Evolutionary conservation across 768 basidiomycete genomes (phyloP), one percentile per base, ranked within the genome.

Genomic region (Termitomyces sp.): DNA sequence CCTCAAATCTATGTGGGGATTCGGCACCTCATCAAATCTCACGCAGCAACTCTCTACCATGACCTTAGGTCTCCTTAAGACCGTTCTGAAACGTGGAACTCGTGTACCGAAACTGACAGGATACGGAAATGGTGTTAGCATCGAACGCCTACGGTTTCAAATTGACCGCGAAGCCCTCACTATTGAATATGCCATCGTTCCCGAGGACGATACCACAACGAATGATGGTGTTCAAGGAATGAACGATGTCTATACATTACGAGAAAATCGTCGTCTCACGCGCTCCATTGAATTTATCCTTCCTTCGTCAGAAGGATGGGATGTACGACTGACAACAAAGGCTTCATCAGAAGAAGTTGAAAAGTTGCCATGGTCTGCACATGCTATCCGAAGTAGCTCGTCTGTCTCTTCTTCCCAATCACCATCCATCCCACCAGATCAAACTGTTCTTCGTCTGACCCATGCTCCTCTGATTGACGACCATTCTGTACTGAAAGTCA

Each of bases 11-110:
- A 69, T 92, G 38, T 96, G 93, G 92, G 90, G 85, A 38, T 80
- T 94, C 50, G 86, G 85, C 7, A 81, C 86, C 0, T 78, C 83
- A 1, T 75, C 82, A 16, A 79, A 82, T 31, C 65, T 93, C 10
- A 79, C 83, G 9, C 90, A 92, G 61, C 92, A 96, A 62, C 79
- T 98, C 2, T 87, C 87, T n/a, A 85, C 89, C 5, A 92, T 96
- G 82, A 79, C 87, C 17, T 71, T 92, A 7, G 90, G 92, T 25
- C 73, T 96, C 43, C 79, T 90, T 65, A 91, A 93, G 71, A 83
- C 85, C n/a, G 89, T 92, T 4, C 76, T 84, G 55, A 86, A 86
- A 59, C 87, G 90, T 27, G 88, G 90, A 11, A 77, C 78, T 41
- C 85, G 86, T 44, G 81, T 95, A 8, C 90, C 95, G 1, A 82